A percentile compares a stretch with the other conserved stretches of the same genome.
Evolutionary conservation across 306 rosid genomes (phyloP).

Genomic region (Amphicarpaea edgeworthii): DNA sequence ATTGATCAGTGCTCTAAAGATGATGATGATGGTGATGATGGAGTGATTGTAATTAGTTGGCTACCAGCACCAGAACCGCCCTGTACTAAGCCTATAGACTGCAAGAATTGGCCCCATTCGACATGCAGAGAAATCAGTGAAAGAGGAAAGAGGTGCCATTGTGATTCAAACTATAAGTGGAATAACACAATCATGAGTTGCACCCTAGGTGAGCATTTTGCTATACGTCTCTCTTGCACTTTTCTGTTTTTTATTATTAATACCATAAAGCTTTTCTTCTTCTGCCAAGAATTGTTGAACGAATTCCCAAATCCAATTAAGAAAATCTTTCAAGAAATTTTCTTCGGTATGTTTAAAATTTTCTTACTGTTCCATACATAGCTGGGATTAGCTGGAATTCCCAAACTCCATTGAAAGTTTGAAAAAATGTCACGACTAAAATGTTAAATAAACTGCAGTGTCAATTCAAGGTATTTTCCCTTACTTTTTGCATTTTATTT

Average conservation of each 20-base stretch:
- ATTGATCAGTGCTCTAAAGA: too few species aligned
- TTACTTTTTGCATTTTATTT: neutral
- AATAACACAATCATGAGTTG: too few species aligned
- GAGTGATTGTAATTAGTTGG: slow-evolving; percentile 45
- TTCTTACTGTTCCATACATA: too few species aligned
- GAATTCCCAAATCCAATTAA: too few species aligned
- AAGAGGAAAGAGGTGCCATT: too few species aligned
- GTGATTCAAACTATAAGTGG: too few species aligned
- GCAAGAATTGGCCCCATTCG: slow-evolving; percentile 52
- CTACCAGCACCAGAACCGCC: neutral
- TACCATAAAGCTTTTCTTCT: too few species aligned
- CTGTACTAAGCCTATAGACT: slow-evolving; percentile 42
- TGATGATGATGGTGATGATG: neutral
- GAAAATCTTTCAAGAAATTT: neutral
- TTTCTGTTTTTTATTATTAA: too few species aligned
- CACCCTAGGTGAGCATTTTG: too few species aligned
- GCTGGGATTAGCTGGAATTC: neutral
- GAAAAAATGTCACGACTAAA: neutral
- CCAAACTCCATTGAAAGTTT: neutral
- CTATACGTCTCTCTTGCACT: too few species aligned
- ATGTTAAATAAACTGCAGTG: neutral
- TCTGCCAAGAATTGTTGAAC: neutral
- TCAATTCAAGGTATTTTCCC: neutral
- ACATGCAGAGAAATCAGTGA: slow-evolving; percentile 25
- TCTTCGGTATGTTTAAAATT: neutral